These are phyloP conservation scores for Pichia sp. DNA, from an alignment of 1,139 yeast genomes.

Conservation along the genomic window DNA sequence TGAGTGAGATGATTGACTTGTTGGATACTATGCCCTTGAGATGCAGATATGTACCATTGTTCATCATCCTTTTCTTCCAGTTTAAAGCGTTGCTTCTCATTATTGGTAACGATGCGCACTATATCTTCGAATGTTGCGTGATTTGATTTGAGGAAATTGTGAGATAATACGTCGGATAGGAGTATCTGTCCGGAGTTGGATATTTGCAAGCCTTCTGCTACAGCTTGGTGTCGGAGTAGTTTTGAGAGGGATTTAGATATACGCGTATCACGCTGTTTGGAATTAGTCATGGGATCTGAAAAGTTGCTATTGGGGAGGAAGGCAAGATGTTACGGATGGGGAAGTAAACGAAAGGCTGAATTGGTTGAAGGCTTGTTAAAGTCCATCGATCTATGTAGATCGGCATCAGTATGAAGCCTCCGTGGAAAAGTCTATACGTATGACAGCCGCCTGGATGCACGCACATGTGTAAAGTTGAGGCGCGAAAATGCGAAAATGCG, in stretches of 20 bases:
- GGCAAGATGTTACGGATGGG: no score
- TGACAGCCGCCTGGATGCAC: no score
- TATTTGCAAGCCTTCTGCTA: conserved; percentile 57
- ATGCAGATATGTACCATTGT: conserved; percentile 58
- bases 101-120: conserved; percentile 49
- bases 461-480: no score
- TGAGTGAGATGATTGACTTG: conserved; percentile 41
- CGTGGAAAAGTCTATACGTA: no score
- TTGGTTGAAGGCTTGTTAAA: no score
- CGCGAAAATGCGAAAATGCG: no score
- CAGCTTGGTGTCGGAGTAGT: conserved; percentile 78
- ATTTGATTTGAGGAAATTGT: conserved; percentile 51
- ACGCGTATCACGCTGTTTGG: no score
- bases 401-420: no score
- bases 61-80: conserved; percentile 24
- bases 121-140: conserved; percentile 53
- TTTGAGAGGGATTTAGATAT: conserved; percentile 73
- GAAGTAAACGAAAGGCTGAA: no score
- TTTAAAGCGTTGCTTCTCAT: conserved; percentile 66
- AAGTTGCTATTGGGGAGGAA: no score
- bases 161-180: conserved; percentile 45
- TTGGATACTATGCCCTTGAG: conserved; percentile 79
- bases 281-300: no score
- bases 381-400: no score
- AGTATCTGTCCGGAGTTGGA: conserved; percentile 61